Evolutionary conservation across 2,329 filamentous ascomycete species (phyloP).

Genomic region (Fusarium euwallaceae): DNA sequence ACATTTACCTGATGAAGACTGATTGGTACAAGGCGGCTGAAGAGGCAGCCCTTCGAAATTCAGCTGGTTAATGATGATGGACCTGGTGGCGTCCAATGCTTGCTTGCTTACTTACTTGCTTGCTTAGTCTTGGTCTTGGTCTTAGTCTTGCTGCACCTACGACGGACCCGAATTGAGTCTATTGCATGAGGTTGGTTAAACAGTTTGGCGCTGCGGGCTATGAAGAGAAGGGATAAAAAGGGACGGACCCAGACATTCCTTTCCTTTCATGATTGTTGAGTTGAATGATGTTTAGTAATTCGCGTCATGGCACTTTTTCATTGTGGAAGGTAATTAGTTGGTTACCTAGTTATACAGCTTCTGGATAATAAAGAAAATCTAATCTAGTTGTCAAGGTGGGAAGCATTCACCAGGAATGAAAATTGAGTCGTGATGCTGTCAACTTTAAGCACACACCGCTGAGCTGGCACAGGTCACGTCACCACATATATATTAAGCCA

Average conservation of each 20-base stretch:
- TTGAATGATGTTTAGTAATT: background rate
- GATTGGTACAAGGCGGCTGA: slow-evolving; percentile 67
- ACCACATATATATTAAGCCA: background rate
- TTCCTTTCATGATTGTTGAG: background rate
- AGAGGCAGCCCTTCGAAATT: slow-evolving; percentile 67
- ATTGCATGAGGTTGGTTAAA: background rate
- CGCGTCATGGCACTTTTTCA: background rate
- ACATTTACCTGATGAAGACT: slow-evolving; percentile 63
- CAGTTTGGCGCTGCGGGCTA: background rate
- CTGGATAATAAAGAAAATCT: background rate
- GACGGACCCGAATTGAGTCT: background rate
- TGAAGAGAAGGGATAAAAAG: background rate
- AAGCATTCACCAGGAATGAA: too few relatives aligned
- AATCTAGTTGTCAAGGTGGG: background rate
- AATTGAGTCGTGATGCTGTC: background rate
- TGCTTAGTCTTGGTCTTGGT: background rate
- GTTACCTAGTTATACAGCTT: background rate
- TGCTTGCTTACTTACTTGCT: background rate
- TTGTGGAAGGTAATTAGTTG: background rate
- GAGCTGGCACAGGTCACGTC: background rate
- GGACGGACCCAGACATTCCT: background rate
- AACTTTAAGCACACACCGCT: background rate
- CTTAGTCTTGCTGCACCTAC: background rate
- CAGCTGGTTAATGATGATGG: slow-evolving; percentile 57
- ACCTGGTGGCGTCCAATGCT: too few relatives aligned